Conservation (phyloP, 495 filamentous ascomycete species). For the Hypoxylon intermedium region DNA sequence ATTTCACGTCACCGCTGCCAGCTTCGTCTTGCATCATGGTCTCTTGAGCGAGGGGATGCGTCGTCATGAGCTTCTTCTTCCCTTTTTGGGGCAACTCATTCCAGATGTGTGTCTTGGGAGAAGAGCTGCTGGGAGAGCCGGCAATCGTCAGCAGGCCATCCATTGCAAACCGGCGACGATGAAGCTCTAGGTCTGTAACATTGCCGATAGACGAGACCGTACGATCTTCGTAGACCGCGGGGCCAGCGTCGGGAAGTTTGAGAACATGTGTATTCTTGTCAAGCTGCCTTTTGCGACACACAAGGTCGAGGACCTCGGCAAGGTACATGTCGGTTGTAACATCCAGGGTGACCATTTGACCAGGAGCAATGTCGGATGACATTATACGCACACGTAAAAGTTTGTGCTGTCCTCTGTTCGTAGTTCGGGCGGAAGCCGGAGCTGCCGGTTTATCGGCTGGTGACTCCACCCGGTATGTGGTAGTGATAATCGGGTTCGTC, state of each 20-base stretch:
- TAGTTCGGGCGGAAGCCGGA: slow-evolving; percentile 61
- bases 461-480: slow-evolving; percentile 62
- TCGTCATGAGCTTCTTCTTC: slow-evolving; percentile 70
- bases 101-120: slow-evolving; percentile 77
- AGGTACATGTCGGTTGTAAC: slow-evolving; percentile 94
- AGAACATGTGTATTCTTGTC: slow-evolving; percentile 90
- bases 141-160: slow-evolving; percentile 77
- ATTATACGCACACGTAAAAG: slow-evolving; percentile 79
- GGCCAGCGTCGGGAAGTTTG: slow-evolving; percentile 83
- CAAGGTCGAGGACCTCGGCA: slow-evolving; percentile 88
- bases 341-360: slow-evolving; percentile 75
- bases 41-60: slow-evolving; percentile 80
- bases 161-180: slow-evolving; percentile 81
- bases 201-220: slow-evolving; percentile 88
- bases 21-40: slow-evolving; percentile 71
- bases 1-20: slow-evolving; percentile 63
- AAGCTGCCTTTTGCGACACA: slow-evolving; percentile 85
- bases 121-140: slow-evolving; percentile 80
- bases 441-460: slow-evolving; percentile 72
- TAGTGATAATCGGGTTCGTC: slow-evolving; percentile 66
- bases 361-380: slow-evolving; percentile 69
- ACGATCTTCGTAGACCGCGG: slow-evolving; percentile 80
- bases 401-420: slow-evolving; percentile 74
- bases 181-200: slow-evolving; percentile 83
- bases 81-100: slow-evolving; percentile 63